Base-by-base conservation (phyloP, 306 rosid species). In the Corylus heterophylla region DNA sequence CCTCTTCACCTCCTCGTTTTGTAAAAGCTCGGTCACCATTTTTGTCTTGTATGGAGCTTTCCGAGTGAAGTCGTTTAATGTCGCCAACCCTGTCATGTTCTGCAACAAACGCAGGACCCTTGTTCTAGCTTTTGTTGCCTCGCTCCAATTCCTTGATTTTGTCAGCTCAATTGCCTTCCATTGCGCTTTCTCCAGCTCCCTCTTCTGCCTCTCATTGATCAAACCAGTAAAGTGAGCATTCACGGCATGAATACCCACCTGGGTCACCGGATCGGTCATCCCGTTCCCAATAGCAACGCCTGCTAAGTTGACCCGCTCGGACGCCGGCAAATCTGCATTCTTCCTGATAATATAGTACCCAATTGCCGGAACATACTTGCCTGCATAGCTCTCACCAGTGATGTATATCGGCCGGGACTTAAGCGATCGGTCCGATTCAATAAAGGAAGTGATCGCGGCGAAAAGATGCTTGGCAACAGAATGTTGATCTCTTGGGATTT, bases 251-350 rank as follows among this genome's bases (percentile, higher is more conserved):
- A 90, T 88, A 0, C 12, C 67, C 37, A 86, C 90, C 69, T 91
- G 97, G 12, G 73, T 86, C 1, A 79, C 68, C 6, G 97, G 98
- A 71, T 93, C 92, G 0, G 95, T 93, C 48, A 91, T 64, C 7
- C 98, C 98, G 76, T 93, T 85, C 9, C 98, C 95, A 10, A 91
- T 90, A 2, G 94, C 97, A 31, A 93, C 82, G 27, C 98, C 98
- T 9, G 63, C 88, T 44, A 93, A 76, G 75, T 85, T 86, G 74
- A 89, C 83, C 27, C 80, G 86, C 47, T 61, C 4, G 16, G 85
- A 69, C 39, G 3, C 77, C 4, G 69, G 4, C 74, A 87, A 73
- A 5, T 76, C 4, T 0, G 85, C 61, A 59, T 90, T 92, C 47
- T 42, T 74, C 66, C 83, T 54, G 87, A 89, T 31, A 75, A 90